These are phyloP conservation scores for Sarocladiaceae sp. DNA, from an alignment of 2,329 filamentous ascomycete species.

Conservation along the genomic window DNA sequence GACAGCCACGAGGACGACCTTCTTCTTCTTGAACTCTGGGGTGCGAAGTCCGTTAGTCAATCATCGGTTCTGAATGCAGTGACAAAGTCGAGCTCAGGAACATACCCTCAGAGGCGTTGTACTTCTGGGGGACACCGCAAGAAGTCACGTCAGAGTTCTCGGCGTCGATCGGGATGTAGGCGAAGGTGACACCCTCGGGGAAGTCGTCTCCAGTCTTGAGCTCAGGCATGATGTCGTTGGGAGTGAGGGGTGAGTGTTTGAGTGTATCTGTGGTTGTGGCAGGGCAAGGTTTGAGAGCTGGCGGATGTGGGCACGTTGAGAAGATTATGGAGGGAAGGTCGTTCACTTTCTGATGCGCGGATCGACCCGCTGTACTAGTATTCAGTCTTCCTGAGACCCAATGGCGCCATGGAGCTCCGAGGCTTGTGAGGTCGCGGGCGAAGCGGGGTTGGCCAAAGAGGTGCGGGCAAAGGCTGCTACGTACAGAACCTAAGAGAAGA, in stretches of 20 bases:
- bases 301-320: neutral
- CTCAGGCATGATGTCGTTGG: conserved; percentile 2
- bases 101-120: conserved; percentile 69
- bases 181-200: conserved; percentile 75
- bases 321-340: no score
- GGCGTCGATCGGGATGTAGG: conserved; percentile 70
- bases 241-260: neutral
- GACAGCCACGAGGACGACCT: conserved; percentile 49
- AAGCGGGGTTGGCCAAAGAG: no score
- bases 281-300: neutral
- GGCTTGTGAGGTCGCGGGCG: no score
- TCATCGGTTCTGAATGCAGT: no score
- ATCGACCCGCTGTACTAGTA: no score
- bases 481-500: no score
- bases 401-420: no score
- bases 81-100: conserved; percentile 9
- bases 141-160: conserved; percentile 63
- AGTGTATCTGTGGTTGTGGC: neutral
- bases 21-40: conserved; percentile 49
- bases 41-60: conserved; percentile 9
- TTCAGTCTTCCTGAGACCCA: no score
- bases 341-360: no score
- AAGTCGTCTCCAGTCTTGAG: conserved; percentile 63
- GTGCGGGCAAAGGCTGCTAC: no score
- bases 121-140: conserved; percentile 73